Evolutionary conservation across 371 early-diverging fungal genomes (phyloP).

Genomic region (Rhizopus stolonifer): DNA sequence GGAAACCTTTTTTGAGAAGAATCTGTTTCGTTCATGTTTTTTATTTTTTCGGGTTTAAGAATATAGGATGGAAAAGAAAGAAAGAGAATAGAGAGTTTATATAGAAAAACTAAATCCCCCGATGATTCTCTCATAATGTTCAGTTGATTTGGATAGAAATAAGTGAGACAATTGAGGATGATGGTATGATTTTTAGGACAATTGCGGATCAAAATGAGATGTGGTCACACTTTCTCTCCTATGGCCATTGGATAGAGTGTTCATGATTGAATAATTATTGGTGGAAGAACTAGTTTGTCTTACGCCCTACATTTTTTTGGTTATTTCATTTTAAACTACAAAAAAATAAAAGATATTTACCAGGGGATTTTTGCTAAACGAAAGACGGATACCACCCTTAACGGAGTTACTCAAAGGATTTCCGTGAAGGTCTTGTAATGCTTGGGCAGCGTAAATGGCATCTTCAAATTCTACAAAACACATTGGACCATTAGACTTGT

Average conservation of each 20-base stretch:
- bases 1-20: too few relatives aligned
- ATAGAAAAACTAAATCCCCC: too few relatives aligned
- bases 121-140: too few relatives aligned
- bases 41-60: too few relatives aligned
- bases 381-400: conserved; percentile 87
- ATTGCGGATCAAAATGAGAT: conserved; percentile 24
- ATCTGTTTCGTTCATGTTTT: too few relatives aligned
- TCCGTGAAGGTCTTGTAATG: conserved; percentile 80
- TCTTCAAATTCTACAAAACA: conserved; percentile 90
- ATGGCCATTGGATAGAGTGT: conserved; percentile 9
- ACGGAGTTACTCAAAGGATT: conserved; percentile 73
- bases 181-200: conserved; percentile 10
- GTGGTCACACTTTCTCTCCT: conserved; percentile 28
- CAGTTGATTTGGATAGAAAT: too few relatives aligned
- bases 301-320: conserved; percentile 30
- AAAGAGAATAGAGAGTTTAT: too few relatives aligned
- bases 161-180: neutral
- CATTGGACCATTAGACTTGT: conserved; percentile 84
- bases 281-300: conserved; percentile 16
- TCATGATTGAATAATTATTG: conserved; percentile 18
- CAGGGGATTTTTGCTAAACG: conserved; percentile 91
- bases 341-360: too few relatives aligned
- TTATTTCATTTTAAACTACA: too few relatives aligned
- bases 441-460: conserved; percentile 81
- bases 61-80: too few relatives aligned